A percentile compares a stretch with the other conserved stretches of the same genome.
Evolutionary conservation across 495 filamentous ascomycete species (phyloP).

Genomic region (Tuber magnatum): DNA sequence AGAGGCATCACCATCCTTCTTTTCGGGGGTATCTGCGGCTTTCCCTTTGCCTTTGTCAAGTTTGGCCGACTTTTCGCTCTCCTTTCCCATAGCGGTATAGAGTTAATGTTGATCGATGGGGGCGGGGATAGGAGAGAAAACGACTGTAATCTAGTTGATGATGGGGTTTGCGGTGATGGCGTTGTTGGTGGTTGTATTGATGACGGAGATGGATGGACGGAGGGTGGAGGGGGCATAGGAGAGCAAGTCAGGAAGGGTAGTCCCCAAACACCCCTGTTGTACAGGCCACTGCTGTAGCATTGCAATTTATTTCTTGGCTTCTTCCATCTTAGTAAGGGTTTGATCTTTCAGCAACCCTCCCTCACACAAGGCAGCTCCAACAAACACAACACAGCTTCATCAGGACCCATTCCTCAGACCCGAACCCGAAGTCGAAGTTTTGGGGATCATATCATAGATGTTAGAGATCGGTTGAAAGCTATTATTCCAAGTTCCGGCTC

Average conservation of each 20-base stretch:
- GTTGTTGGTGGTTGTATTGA: slow-evolving; percentile 16
- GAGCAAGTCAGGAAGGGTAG: slow-evolving; percentile 3
- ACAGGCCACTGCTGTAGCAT: background rate
- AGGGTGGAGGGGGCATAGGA: slow-evolving; percentile 17
- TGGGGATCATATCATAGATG: background rate
- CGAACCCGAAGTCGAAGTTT: background rate
- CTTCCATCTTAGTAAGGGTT: background rate
- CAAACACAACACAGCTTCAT: slow-evolving; percentile 3
- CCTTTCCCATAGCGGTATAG: slow-evolving; percentile 66
- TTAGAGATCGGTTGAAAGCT: background rate
- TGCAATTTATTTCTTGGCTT: background rate
- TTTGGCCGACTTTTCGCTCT: slow-evolving; percentile 74
- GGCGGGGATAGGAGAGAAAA: slow-evolving; percentile 1
- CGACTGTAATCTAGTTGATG: slow-evolving; percentile 6
- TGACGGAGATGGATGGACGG: slow-evolving; percentile 20
- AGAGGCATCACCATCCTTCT: slow-evolving; percentile 51
- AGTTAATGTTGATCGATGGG: slow-evolving; percentile 19
- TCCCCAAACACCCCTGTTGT: background rate
- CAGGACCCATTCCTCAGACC: background rate
- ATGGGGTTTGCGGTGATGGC: slow-evolving; percentile 12
- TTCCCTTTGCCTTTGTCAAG: slow-evolving; percentile 96
- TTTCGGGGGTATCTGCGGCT: slow-evolving; percentile 56
- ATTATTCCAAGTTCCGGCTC: background rate
- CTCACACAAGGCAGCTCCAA: background rate
- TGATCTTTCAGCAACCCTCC: background rate